Evolutionary conservation across 306 rosid species (phyloP).

Genomic region (Alnus glutinosa): DNA sequence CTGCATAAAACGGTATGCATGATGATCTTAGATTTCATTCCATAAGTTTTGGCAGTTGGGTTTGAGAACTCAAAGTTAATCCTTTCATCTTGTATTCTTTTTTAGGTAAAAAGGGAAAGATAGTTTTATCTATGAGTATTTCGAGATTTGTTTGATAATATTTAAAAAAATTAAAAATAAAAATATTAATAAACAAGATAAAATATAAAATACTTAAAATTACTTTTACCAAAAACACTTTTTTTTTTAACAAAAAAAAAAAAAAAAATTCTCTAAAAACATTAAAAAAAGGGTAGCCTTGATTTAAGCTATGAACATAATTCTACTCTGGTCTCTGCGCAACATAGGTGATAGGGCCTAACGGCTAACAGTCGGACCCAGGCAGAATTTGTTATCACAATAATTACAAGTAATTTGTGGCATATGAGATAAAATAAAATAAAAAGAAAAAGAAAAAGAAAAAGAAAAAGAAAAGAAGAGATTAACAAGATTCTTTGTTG

Average conservation of each 20-base stretch:
- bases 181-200: no score
- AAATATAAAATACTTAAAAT: no score
- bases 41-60: not conserved
- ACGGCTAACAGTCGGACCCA: not conserved
- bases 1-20: not conserved
- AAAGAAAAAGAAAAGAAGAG: not conserved
- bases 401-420: slow-evolving; percentile 1
- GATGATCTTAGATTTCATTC: not conserved
- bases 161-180: no score
- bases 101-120: no score
- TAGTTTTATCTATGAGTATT: no score
- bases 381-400: not conserved
- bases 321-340: not conserved
- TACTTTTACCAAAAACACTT: no score
- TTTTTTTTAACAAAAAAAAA: no score
- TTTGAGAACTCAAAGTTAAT: no score
- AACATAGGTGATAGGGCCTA: not conserved
- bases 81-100: no score
- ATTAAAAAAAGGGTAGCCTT: not conserved
- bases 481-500: not conserved
- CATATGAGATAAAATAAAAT: not conserved
- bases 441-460: no score
- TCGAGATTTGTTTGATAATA: no score
- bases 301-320: not conserved
- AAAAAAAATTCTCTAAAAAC: no score